A percentile compares a stretch with the other conserved stretches of the same genome.
Evolutionary conservation across 2,329 filamentous ascomycete species (phyloP).

Genomic region (Ampelomyces quisqualis): DNA sequence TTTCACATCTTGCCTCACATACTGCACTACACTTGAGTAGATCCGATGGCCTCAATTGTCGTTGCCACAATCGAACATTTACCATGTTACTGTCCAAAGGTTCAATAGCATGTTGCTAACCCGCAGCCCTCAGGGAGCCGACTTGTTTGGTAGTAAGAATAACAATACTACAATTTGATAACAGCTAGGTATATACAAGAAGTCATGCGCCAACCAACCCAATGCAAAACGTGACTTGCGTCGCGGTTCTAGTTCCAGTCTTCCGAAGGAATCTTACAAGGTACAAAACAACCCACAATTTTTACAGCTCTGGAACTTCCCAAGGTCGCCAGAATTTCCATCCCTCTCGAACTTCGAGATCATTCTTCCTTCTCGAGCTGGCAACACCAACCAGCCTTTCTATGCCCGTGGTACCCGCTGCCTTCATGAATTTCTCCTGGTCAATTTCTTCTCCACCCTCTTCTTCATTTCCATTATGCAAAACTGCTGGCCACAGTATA

Average conservation of each 20-base stretch:
- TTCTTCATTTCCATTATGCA: constrained; percentile 80
- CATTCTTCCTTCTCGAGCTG: constrained; percentile 26
- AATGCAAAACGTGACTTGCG: constrained; percentile 1
- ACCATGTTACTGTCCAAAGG: too few species aligned
- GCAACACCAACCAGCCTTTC: constrained; percentile 80
- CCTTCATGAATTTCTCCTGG: constrained; percentile 81
- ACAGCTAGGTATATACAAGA: constrained; percentile 2
- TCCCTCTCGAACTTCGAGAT: constrained; percentile 40
- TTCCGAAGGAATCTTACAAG: too few species aligned
- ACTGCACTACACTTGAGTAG: too few species aligned
- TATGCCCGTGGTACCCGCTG: constrained; percentile 79
- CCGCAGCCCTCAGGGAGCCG: too few species aligned
- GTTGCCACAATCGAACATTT: too few species aligned
- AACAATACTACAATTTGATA: constrained; percentile 1
- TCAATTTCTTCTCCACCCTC: constrained; percentile 91
- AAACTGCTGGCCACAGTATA: constrained; percentile 87
- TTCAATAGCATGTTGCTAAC: too few species aligned
- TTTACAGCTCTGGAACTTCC: constrained; percentile 26
- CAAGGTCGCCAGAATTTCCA: constrained; percentile 47
- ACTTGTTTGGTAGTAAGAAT: neutral
- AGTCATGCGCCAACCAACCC: constrained; percentile 1
- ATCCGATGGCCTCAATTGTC: too few species aligned
- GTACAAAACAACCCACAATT: too few species aligned
- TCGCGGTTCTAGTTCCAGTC: neutral
- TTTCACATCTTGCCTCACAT: too few species aligned